Evolutionary conservation across 768 basidiomycete species (phyloP).

Genomic region (Leccinum boreale): DNA sequence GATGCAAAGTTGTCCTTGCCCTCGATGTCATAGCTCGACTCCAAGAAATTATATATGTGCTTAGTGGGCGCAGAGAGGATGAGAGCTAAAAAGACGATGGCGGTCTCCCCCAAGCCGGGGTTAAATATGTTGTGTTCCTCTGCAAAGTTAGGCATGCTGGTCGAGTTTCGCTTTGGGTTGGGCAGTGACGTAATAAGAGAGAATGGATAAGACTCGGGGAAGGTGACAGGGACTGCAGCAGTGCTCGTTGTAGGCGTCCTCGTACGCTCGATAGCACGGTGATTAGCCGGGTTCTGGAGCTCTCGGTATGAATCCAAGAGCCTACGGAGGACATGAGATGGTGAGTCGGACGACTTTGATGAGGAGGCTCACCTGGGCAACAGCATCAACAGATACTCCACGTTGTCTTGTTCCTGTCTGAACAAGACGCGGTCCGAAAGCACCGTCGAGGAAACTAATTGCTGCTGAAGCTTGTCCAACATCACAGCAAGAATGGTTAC

Average conservation of each 20-base stretch:
- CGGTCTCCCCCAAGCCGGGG: constrained; percentile 79
- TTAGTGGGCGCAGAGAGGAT: constrained; percentile 76
- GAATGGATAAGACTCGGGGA: constrained; percentile 94
- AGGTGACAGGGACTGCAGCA: constrained; percentile 67
- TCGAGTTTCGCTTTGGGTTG: constrained; percentile 44
- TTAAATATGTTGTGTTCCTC: constrained; percentile 59
- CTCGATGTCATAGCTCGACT: constrained; percentile 83
- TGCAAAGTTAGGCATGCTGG: constrained; percentile 37
- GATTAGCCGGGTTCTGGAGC: constrained; percentile 64
- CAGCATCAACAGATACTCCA: constrained; percentile 80
- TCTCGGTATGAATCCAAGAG: constrained; percentile 87
- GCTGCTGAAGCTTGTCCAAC: constrained; percentile 85
- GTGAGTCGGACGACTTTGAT: constrained; percentile 2
- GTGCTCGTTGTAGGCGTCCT: constrained; percentile 58
- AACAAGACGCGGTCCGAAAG: constrained; percentile 57
- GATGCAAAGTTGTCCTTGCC: constrained; percentile 74
- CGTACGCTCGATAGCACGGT: constrained; percentile 65
- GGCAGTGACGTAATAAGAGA: constrained; percentile 71
- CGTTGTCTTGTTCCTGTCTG: constrained; percentile 85
- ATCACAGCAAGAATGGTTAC: constrained; percentile 87
- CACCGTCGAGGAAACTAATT: constrained; percentile 65
- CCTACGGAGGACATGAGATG: constrained; percentile 35
- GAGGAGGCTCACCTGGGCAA: constrained; percentile 66
- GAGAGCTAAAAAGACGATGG: constrained; percentile 79
- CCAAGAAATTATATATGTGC: constrained; percentile 74